Percentiles rank a stretch among this genome's conserved stretches.
These are phyloP conservation scores for Spergularia bocconei DNA, from an alignment of 148 eudicot species.

Conservation along the genomic window DNA sequence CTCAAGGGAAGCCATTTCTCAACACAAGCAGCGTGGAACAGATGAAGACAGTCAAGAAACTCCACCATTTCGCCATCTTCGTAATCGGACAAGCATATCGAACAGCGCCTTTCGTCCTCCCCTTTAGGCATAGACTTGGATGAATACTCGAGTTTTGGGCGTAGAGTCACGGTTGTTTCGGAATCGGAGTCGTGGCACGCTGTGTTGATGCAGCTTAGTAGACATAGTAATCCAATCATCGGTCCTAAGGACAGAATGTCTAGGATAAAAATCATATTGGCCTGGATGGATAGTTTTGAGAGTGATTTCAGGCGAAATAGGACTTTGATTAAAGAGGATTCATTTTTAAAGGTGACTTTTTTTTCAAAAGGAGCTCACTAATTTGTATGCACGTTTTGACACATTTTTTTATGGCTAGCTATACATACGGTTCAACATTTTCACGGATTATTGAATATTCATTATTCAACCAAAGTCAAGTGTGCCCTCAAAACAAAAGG, in stretches of 20 bases:
- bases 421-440: too few relatives aligned
- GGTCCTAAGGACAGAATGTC: constrained; percentile 23
- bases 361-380: neutral
- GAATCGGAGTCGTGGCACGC: constrained; percentile 13
- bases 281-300: neutral
- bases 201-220: constrained; percentile 18
- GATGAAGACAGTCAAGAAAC: constrained; percentile 33
- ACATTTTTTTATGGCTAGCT: too few relatives aligned
- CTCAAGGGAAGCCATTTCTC: constrained; percentile 55
- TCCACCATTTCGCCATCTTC: constrained; percentile 36
- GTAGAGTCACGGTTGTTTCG: neutral
- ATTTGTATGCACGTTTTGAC: constrained; percentile 1
- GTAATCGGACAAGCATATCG: constrained; percentile 29
- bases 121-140: constrained; percentile 22
- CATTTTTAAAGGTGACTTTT: too few relatives aligned
- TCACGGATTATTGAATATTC: too few relatives aligned
- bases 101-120: constrained; percentile 28
- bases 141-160: constrained; percentile 23
- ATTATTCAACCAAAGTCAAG: too few relatives aligned
- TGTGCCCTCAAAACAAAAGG: too few relatives aligned
- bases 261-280: constrained; percentile 19
- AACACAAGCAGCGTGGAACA: constrained; percentile 57
- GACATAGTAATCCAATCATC: constrained; percentile 27
- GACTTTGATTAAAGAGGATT: neutral
- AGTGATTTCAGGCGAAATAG: neutral